Evolutionary conservation across 805 yeast genomes (phyloP).

Genomic region (Cyberlindnera euphorbiiphila): DNA sequence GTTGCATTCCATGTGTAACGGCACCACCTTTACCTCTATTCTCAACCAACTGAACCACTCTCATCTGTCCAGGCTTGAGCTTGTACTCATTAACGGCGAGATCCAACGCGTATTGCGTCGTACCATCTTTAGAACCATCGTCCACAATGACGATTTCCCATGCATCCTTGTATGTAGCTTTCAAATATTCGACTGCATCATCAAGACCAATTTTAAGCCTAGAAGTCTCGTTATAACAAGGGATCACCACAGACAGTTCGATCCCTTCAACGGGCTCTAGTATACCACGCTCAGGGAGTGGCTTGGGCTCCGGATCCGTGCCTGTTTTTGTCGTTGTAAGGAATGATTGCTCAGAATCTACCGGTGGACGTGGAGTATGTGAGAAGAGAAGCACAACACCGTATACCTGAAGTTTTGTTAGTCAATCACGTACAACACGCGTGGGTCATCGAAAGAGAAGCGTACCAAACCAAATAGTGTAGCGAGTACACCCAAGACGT

Average conservation of each 20-base stretch:
- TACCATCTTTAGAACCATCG: conserved; percentile 86
- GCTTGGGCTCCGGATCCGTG: conserved; percentile 32
- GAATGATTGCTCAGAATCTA: conserved; percentile 50
- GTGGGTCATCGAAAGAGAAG: not conserved
- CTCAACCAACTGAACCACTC: conserved; percentile 63
- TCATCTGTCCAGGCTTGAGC: conserved; percentile 53
- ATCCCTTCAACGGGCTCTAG: conserved; percentile 33
- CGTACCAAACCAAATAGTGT: conserved; percentile 8
- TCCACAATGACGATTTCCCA: conserved; percentile 87
- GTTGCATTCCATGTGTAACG: conserved; percentile 86
- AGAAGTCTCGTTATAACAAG: conserved; percentile 85
- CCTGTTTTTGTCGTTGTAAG: conserved; percentile 34
- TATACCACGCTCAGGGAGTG: conserved; percentile 26
- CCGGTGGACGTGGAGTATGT: conserved; percentile 59
- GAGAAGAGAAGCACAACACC: conserved; percentile 37
- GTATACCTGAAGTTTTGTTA: conserved; percentile 10
- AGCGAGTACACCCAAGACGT: conserved; percentile 2
- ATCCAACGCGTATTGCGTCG: conserved; percentile 66
- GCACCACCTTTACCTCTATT: conserved; percentile 98
- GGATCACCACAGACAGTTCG: conserved; percentile 75
- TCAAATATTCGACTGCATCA: conserved; percentile 59
- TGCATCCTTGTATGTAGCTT: conserved; percentile 31
- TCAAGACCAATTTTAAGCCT: conserved; percentile 69
- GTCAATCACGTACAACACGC: not conserved
- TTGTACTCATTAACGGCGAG: conserved; percentile 44